phyloP scores from a whole-genome alignment of 306 rosid genomes.

The Medicago truncatula region DNA sequence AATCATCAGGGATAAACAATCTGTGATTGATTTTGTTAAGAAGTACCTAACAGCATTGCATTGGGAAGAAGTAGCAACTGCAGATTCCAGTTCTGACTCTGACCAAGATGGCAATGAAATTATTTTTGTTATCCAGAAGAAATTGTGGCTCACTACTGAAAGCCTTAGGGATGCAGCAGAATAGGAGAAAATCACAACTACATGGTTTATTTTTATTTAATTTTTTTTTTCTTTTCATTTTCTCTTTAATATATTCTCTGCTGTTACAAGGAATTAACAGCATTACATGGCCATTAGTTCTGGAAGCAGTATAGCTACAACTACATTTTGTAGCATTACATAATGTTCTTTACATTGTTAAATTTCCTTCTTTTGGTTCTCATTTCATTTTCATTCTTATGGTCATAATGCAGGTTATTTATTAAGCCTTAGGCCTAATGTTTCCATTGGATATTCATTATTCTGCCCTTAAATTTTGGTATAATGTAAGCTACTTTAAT shows the following conservation, averaged over 20 bases:
- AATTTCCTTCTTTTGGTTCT: slow-evolving; percentile 10
- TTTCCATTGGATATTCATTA: slow-evolving; percentile 55
- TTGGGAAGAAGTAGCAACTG: slow-evolving; percentile 81
- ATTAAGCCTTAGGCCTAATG: slow-evolving; percentile 49
- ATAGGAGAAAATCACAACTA: slow-evolving; percentile 49
- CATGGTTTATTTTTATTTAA: slow-evolving; percentile 21
- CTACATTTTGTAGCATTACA: slow-evolving; percentile 61
- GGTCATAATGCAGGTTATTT: slow-evolving; percentile 51
- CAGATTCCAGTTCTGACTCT: slow-evolving; percentile 60
- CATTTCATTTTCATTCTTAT: slow-evolving; percentile 33
- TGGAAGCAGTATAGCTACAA: slow-evolving; percentile 46
- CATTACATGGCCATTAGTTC: slow-evolving; percentile 30
- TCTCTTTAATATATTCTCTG: slow-evolving; percentile 32
- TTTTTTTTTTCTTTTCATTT: not conserved
- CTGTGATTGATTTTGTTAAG: slow-evolving; percentile 70
- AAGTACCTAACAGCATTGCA: slow-evolving; percentile 75
- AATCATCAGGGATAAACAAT: slow-evolving; percentile 72
- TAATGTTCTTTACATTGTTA: slow-evolving; percentile 32
- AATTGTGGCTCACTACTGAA: slow-evolving; percentile 77
- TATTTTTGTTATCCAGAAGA: slow-evolving; percentile 75
- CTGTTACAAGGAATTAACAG: slow-evolving; percentile 58
- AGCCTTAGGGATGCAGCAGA: slow-evolving; percentile 69
- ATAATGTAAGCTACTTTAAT: slow-evolving; percentile 51
- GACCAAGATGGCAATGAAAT: slow-evolving; percentile 66
- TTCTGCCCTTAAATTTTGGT: slow-evolving; percentile 33